A percentile compares a stretch with the other conserved stretches of the same genome.
Evolutionary conservation across 2,329 filamentous ascomycete species (phyloP).

Genomic region (Diplodia scrobiculata): DNA sequence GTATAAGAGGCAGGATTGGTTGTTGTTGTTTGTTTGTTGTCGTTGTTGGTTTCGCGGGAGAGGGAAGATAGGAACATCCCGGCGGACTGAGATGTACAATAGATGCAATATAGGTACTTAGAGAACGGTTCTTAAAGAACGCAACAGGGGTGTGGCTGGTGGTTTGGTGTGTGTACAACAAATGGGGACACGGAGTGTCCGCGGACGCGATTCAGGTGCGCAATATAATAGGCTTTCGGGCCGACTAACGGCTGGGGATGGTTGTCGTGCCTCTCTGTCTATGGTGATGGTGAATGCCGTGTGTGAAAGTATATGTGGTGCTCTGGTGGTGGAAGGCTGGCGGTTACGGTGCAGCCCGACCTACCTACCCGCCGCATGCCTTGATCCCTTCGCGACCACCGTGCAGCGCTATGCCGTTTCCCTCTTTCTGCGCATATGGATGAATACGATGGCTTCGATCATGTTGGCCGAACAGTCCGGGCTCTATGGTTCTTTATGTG

Average conservation of each 20-base stretch:
- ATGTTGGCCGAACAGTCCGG: not conserved
- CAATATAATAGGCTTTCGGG: conserved; percentile 11
- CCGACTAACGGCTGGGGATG: not conserved
- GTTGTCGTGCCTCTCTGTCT: too few species aligned
- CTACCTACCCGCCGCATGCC: not conserved
- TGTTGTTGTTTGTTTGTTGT: too few species aligned
- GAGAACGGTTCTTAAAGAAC: not conserved
- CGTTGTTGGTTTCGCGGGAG: not conserved
- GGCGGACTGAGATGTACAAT: not conserved
- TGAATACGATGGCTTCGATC: not conserved
- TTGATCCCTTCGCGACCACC: not conserved
- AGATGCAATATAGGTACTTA: not conserved
- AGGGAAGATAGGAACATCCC: not conserved
- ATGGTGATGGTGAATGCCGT: too few species aligned
- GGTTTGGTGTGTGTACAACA: too few species aligned
- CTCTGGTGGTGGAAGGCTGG: not conserved
- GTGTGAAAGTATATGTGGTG: not conserved
- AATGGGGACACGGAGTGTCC: not conserved
- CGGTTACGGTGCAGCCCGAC: not conserved
- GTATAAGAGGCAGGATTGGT: too few species aligned
- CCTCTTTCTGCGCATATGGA: not conserved
- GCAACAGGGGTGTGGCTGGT: not conserved
- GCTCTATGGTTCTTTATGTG: not conserved
- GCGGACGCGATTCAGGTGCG: not conserved
- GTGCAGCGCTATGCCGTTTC: not conserved